Evolutionary conservation across 2,329 filamentous ascomycete genomes (phyloP), one percentile per base, ranked within the genome.

Genomic region (Penicillium nordicum): DNA sequence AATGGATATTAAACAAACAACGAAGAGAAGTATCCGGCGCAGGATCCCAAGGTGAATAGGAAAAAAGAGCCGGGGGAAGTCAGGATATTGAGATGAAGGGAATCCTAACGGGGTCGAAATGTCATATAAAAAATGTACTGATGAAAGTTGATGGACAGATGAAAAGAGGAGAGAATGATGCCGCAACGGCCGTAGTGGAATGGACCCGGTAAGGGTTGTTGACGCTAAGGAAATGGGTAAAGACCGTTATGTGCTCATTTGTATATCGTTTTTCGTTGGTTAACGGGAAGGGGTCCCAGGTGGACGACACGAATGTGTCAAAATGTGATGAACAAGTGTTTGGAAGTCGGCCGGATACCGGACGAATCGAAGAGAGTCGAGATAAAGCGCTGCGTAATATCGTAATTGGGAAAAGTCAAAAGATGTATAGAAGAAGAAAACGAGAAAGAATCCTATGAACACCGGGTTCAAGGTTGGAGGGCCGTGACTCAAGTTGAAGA

Each of bases 221-320:
- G 67, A 73, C 63, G 67, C 57, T 58, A 69, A 69, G 67, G 68
- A 70, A 71, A 67, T 55, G 54, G 62, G 64, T 67, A 71, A 66
- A 69, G 70, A 74, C 69, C 69, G 72, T 74, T 74, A 74, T 74
- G 63, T 67, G 66, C 68, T 71, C 72, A 74, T 74, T 70, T 65
- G 70, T 69, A 68, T 71, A 63, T 74, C 67, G 69, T 73, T 68
- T 51, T 66, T 61, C 62, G 57, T 62, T 62, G 64, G 57, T 63
- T 49, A 53, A 57, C 57, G 52, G 55, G 50, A 44, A 42, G 43
- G 32, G 59, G 58, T 57, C 46, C 53, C 51, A 58, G 52, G 40
- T 55, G 58, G 56, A 55, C 51, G 52, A 50, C 41, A 54, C 48
- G 43, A 38, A 34, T 50, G 55, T 54, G 38, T 53, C 53, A 63